Conservation (phyloP, 495 filamentous ascomycete genomes). For the Trichoderma reesei region DNA sequence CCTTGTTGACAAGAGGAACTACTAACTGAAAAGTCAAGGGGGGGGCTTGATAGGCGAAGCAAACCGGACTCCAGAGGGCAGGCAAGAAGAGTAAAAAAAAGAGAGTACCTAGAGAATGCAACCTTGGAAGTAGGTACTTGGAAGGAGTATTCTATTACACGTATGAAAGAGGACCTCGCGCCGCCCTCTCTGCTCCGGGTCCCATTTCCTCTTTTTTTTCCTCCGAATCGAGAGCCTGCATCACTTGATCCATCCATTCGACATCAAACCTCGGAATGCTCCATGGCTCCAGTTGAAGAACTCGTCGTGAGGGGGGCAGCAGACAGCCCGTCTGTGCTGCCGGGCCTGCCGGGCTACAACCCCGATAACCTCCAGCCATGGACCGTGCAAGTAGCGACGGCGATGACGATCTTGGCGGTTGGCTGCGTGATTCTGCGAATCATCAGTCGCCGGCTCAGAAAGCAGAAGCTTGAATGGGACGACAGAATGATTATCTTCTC, state of each 20-base stretch:
- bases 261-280: not conserved
- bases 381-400: slow-evolving; percentile 25
- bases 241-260: not conserved
- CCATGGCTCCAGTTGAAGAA: not conserved
- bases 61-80: not conserved
- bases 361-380: slow-evolving; percentile 27
- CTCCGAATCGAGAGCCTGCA: no score
- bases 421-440: slow-evolving; percentile 25
- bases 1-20: not conserved
- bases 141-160: not conserved
- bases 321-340: not conserved
- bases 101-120: not conserved
- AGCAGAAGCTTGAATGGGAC: slow-evolving; percentile 31
- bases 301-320: not conserved
- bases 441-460: slow-evolving; percentile 22
- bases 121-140: not conserved
- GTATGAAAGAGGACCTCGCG: not conserved
- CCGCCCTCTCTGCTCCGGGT: not conserved
- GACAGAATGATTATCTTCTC: slow-evolving; percentile 31
- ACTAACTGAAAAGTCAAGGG: not conserved
- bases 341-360: slow-evolving; percentile 11
- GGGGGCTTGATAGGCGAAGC: not conserved
- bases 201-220: no score
- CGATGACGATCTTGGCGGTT: slow-evolving; percentile 12
- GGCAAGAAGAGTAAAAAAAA: not conserved